These are phyloP conservation scores for Hordeum pubiflorum DNA, from an alignment of 202 grass and related monocot species.

Conservation along the genomic window DNA sequence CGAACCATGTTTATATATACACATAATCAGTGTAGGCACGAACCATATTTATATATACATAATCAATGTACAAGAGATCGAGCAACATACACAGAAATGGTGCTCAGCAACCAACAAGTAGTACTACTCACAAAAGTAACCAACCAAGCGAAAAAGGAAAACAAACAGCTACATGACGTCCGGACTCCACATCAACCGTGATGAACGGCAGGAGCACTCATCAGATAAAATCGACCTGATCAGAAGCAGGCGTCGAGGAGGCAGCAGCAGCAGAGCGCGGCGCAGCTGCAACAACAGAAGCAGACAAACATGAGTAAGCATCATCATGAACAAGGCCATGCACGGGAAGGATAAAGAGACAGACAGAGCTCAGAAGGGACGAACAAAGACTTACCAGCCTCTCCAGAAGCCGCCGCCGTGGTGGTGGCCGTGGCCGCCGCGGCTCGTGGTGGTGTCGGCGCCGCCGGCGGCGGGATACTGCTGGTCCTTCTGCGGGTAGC, in stretches of 20 bases:
- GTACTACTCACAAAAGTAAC: background rate
- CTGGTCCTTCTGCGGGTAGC: background rate
- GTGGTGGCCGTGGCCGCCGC: background rate
- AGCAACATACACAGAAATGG: background rate
- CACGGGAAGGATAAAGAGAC: background rate
- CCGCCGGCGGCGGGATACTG: background rate
- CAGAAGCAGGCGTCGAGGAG: conserved; percentile 9
- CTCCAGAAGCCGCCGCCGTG: conserved; percentile 7
- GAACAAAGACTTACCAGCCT: background rate
- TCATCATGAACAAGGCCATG: background rate
- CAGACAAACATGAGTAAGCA: background rate
- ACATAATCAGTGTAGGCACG: no score
- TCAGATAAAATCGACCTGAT: background rate
- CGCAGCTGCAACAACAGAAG: background rate
- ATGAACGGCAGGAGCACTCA: background rate
- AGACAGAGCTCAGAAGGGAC: background rate
- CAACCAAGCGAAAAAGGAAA: background rate
- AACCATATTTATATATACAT: background rate
- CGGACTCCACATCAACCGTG: background rate
- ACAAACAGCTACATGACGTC: background rate
- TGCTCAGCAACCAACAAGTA: background rate
- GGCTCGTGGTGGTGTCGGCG: background rate
- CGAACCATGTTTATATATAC: no score
- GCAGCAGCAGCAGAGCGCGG: background rate
- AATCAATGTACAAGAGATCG: background rate